Percentiles rank a stretch among this genome's conserved stretches.
Conservation (phyloP, 805 yeast species). For the Wickerhamomyces chambardii region DNA sequence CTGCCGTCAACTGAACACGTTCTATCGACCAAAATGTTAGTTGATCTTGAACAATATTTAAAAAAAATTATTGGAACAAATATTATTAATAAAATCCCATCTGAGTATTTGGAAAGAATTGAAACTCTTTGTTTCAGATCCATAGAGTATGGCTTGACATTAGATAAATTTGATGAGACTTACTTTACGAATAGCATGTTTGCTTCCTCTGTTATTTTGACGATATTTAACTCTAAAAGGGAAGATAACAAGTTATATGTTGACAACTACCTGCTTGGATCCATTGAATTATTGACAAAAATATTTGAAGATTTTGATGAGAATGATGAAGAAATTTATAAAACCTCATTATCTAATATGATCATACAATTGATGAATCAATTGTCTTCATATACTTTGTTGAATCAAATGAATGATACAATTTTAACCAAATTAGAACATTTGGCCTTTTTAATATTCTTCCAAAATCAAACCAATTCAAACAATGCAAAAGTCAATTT, state of each 20-base stretch:
- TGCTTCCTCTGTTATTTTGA: constrained; percentile 23
- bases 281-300: constrained; percentile 29
- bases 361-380: constrained; percentile 8
- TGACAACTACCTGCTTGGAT: constrained; percentile 32
- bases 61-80: constrained; percentile 8
- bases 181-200: constrained; percentile 6
- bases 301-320: constrained; percentile 22
- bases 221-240: constrained; percentile 29
- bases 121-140: constrained; percentile 21
- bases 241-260: constrained; percentile 34
- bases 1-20: constrained; percentile 11
- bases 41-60: constrained; percentile 14
- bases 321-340: background rate
- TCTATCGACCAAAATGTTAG: constrained; percentile 11
- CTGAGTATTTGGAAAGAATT: constrained; percentile 21
- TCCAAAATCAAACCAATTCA: constrained; percentile 17
- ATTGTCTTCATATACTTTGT: constrained; percentile 10
- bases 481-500: constrained; percentile 21
- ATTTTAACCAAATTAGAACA: constrained; percentile 53
- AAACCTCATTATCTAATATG: constrained; percentile 1
- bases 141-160: constrained; percentile 13
- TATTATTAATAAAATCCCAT: constrained; percentile 8
- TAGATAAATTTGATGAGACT: constrained; percentile 9
- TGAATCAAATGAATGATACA: constrained; percentile 33
- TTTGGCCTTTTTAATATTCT: constrained; percentile 31